phyloP scores from a whole-genome alignment of 2,329 filamentous ascomycete species.

The Dactylellina cionopaga region DNA sequence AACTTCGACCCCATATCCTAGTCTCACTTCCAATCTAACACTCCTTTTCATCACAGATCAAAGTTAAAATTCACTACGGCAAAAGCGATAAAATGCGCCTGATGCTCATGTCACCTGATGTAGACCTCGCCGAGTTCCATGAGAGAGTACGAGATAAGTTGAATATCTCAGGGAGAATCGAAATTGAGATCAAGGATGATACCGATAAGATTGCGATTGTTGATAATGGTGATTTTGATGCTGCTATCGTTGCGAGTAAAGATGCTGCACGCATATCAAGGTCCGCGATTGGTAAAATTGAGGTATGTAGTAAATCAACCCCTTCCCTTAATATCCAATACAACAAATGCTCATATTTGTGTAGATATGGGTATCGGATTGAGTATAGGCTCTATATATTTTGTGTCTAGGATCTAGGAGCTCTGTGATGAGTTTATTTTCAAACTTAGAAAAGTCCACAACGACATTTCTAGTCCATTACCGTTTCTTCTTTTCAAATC shows the following conservation, averaged over 20 bases:
- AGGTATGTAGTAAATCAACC: constrained; percentile 71
- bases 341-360: not conserved
- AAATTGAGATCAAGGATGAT: constrained; percentile 88
- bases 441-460: no score
- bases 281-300: constrained; percentile 88
- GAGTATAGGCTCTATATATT: not conserved
- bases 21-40: not conserved
- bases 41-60: constrained; percentile 73
- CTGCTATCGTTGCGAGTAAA: constrained; percentile 78
- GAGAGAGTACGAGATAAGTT: constrained; percentile 88
- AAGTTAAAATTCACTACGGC: constrained; percentile 84
- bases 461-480: no score
- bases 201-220: constrained; percentile 96
- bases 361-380: constrained; percentile 42
- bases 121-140: constrained; percentile 80
- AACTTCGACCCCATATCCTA: not conserved
- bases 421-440: no score
- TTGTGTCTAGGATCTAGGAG: not conserved
- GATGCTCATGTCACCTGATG: constrained; percentile 79
- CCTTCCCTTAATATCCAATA: not conserved
- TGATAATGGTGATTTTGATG: constrained; percentile 93
- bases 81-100: constrained; percentile 84
- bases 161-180: constrained; percentile 77
- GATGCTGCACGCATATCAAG: constrained; percentile 76
- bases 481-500: no score